Percentiles rank a stretch among this genome's conserved stretches.
phyloP scores from a whole-genome alignment of 2,329 filamentous ascomycete species.

The Alternaria sp. region DNA sequence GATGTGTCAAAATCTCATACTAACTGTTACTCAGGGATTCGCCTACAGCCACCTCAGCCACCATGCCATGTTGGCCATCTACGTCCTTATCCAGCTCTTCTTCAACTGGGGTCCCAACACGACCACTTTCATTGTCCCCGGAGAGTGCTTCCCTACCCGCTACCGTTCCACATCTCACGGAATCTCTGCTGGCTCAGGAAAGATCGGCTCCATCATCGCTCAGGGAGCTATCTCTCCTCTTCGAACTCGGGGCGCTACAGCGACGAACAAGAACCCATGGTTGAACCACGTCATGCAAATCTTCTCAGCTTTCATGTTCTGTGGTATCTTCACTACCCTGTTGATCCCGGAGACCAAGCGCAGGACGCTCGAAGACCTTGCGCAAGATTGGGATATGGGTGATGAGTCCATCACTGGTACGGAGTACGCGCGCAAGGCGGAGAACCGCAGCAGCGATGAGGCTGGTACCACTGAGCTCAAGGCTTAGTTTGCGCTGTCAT shows the following conservation, averaged over 20 bases:
- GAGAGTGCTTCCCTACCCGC: conserved; percentile 59
- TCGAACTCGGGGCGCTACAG: conserved; percentile 56
- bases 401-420: conserved; percentile 40
- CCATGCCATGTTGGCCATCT: conserved; percentile 54
- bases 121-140: conserved; percentile 60
- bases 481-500: neutral
- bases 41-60: conserved; percentile 45
- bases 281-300: conserved; percentile 78
- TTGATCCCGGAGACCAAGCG: conserved; percentile 80
- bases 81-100: conserved; percentile 59
- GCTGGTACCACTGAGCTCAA: conserved; percentile 12
- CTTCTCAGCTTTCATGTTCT: conserved; percentile 81
- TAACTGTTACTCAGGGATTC: conserved; percentile 25
- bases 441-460: conserved; percentile 30
- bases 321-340: conserved; percentile 70
- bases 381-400: conserved; percentile 50
- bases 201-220: conserved; percentile 58
- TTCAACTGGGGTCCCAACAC: conserved; percentile 60
- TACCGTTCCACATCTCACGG: conserved; percentile 59
- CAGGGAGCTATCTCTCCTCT: conserved; percentile 57
- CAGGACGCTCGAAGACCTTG: conserved; percentile 74
- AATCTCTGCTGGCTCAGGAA: conserved; percentile 57
- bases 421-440: conserved; percentile 24
- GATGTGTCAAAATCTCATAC: rapidly evolving
- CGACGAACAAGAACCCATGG: conserved; percentile 62